These are phyloP conservation scores for Lachnellula subtilissima DNA, from an alignment of 2,329 filamentous ascomycete genomes.

Conservation along the genomic window DNA sequence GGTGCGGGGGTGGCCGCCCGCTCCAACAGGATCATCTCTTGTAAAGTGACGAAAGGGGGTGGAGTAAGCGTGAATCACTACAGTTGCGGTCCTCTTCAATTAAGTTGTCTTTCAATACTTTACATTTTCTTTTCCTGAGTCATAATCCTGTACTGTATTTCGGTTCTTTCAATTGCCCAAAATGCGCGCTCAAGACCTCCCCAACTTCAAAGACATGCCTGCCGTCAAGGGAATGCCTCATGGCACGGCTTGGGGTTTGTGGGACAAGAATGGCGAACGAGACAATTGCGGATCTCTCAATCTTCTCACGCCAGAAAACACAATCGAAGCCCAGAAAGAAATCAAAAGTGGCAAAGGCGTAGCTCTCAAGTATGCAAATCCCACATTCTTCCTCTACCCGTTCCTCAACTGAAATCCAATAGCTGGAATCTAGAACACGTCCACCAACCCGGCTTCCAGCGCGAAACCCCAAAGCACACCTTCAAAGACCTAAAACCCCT, in stretches of 20 bases:
- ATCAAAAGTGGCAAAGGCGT: slow-evolving; percentile 38
- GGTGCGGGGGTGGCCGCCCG: too few relatives aligned
- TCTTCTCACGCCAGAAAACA: slow-evolving; percentile 38
- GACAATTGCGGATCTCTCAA: slow-evolving; percentile 42
- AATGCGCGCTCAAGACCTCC: slow-evolving; percentile 22
- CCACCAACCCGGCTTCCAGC: slow-evolving; percentile 14
- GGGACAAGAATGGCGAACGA: slow-evolving; percentile 43
- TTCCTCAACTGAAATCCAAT: background rate
- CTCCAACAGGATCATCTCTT: too few relatives aligned
- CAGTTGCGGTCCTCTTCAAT: too few relatives aligned
- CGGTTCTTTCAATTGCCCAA: background rate
- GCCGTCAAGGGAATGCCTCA: slow-evolving; percentile 38
- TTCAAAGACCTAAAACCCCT: slow-evolving; percentile 11
- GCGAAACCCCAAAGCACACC: slow-evolving; percentile 12
- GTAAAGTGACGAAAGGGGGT: too few relatives aligned
- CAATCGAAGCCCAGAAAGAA: slow-evolving; percentile 37
- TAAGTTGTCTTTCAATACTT: too few relatives aligned
- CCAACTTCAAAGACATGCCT: slow-evolving; percentile 38
- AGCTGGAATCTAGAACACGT: slow-evolving; percentile 16
- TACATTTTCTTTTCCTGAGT: too few relatives aligned
- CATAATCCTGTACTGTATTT: too few relatives aligned
- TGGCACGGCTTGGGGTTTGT: slow-evolving; percentile 41
- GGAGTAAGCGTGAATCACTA: too few relatives aligned
- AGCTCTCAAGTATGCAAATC: slow-evolving; percentile 14
- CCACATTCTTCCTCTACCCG: background rate